Conservation (phyloP, 441 rosid genomes). For the Mallotus japonicus region DNA sequence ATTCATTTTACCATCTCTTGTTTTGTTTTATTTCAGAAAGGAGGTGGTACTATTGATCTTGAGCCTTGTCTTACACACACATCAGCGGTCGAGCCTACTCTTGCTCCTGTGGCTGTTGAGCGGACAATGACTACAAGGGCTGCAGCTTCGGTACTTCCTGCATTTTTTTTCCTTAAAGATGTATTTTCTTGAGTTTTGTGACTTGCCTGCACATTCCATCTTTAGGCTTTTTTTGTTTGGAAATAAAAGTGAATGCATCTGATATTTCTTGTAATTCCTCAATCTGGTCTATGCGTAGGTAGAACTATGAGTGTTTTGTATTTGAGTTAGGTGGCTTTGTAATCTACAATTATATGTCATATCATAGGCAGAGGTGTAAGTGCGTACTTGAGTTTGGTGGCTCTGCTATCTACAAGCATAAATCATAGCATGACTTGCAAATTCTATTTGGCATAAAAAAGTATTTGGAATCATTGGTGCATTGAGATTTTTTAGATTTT, state of each 20-base stretch:
- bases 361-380: too few relatives aligned
- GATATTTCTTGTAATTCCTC: background rate
- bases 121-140: conserved; percentile 99
- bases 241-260: background rate
- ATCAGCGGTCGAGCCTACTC: conserved; percentile 96
- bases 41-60: conserved; percentile 91
- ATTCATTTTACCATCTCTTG: background rate
- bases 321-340: background rate
- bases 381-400: background rate
- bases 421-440: background rate
- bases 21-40: conserved; percentile 60
- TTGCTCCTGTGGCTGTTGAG: conserved; percentile 97
- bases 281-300: background rate
- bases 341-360: background rate
- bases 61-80: conserved; percentile 96
- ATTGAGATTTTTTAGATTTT: background rate
- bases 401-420: background rate
- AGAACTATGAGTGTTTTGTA: background rate
- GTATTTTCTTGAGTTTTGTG: background rate
- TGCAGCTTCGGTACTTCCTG: conserved; percentile 77
- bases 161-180: background rate
- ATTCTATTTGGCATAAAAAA: background rate
- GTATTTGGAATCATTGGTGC: background rate
- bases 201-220: conserved; percentile 1
- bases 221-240: background rate